phyloP scores from a whole-genome alignment of 768 basidiomycete genomes.

The Russula emetica region DNA sequence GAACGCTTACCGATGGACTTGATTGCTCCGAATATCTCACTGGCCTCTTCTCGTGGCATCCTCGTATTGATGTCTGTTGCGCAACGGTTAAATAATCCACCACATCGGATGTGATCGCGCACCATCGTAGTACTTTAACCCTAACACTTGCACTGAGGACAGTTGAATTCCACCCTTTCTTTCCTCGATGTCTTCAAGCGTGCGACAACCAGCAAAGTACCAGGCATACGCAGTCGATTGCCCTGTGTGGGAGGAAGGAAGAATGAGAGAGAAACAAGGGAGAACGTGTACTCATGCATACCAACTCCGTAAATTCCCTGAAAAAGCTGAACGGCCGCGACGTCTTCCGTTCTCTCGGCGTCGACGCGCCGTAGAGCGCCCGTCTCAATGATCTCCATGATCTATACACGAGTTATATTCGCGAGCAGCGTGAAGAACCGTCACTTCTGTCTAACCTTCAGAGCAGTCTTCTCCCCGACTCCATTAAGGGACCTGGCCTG shows the following conservation, averaged over 20 bases:
- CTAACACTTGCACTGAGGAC: constrained; percentile 58
- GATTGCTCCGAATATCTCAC: constrained; percentile 66
- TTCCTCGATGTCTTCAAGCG: constrained; percentile 64
- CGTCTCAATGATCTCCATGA: constrained; percentile 75
- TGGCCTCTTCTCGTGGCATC: constrained; percentile 81
- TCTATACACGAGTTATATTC: constrained; percentile 40
- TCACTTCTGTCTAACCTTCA: constrained; percentile 46
- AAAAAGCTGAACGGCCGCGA: constrained; percentile 54
- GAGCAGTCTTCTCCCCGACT: constrained; percentile 70
- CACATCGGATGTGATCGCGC: constrained; percentile 19
- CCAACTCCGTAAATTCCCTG: constrained; percentile 87
- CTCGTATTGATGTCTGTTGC: constrained; percentile 67
- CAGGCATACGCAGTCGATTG: constrained; percentile 63
- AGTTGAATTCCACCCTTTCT: constrained; percentile 61
- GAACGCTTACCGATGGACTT: constrained; percentile 55
- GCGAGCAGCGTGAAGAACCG: background rate
- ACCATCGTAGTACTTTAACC: constrained; percentile 69
- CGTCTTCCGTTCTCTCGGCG: constrained; percentile 63
- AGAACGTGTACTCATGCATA: constrained; percentile 34
- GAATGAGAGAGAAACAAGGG: no score
- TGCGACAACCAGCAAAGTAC: constrained; percentile 72
- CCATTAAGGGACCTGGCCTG: constrained; percentile 59
- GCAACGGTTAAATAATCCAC: constrained; percentile 1
- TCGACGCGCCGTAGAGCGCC: constrained; percentile 65
- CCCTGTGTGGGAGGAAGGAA: constrained; percentile 41